Base-by-base conservation (phyloP, 805 yeast genomes). In the Geotrichum ghanense region DNA sequence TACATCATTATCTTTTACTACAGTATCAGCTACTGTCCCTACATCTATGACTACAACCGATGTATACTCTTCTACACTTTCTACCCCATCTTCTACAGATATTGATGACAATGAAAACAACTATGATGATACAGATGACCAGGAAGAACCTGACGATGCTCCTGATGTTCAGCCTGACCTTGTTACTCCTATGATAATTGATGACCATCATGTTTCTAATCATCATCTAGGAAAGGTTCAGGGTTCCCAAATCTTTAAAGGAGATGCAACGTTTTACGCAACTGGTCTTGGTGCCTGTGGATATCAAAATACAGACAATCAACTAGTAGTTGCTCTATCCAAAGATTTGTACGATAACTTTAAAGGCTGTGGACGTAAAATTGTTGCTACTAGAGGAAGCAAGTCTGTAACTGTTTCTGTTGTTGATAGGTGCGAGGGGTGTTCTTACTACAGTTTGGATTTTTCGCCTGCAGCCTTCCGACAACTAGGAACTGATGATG, bases 401-500 rank as follows among this genome's bases (percentile, higher is more conserved):
- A 73, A 73, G 56, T 62, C 76, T 12, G 81, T 76, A 48, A 69
- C 66, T 41, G 83, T 78, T 43, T 71, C 73, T 20, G 78, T 78
- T 44, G 73, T 69, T 35, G 83, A 78, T 62, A 63, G 71, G 51
- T 79, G 83, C 63, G 73, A 66, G 46, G 80, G 75, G 21, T 79
- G 83, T 56, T 51, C 60, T 22, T 56, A 62, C 45, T 58, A 73
- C 49, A 75, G 70, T 54, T 70, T 78, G 50, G 83, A 78, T 54
- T 67, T 79, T 47, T 74, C 81, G 14, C 82, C 82, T 4, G 57
- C 74, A 47, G 83, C 83, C 3, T 78, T 79, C 58, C 45, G 62
- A 31, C 55, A 65, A 51, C 62, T 78, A 50, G 82, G 81, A 14
- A 74, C 70, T 54, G 60, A 64, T 58, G 64, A 59, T 45, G 72